These are phyloP conservation scores for Thyridium curvatum DNA, from an alignment of 2,329 filamentous ascomycete species.

Conservation along the genomic window DNA sequence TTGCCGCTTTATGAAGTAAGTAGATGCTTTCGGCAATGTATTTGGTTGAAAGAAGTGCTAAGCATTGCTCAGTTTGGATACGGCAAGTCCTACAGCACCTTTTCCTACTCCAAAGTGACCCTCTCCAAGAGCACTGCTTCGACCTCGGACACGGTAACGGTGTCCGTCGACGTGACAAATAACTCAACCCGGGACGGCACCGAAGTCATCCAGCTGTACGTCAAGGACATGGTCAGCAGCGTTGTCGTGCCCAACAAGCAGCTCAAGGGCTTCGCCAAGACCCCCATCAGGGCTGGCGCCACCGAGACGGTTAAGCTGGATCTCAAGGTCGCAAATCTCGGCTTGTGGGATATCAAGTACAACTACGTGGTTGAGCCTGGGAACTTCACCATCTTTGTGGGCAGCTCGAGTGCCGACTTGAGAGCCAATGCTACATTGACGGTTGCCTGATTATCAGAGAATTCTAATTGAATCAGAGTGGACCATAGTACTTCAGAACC, in stretches of 20 bases:
- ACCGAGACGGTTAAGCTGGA: constrained; percentile 46
- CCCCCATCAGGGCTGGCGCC: constrained; percentile 51
- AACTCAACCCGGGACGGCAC: constrained; percentile 48
- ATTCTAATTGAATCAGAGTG: too few relatives aligned
- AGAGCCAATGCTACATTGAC: constrained; percentile 50
- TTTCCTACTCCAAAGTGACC: constrained; percentile 48
- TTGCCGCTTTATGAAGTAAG: constrained; percentile 46
- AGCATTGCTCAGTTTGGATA: constrained; percentile 49
- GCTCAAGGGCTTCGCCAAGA: constrained; percentile 64
- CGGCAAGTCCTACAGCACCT: constrained; percentile 59
- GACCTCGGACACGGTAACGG: constrained; percentile 46
- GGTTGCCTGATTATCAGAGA: constrained; percentile 35
- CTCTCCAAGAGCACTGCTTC: constrained; percentile 42
- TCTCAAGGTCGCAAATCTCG: constrained; percentile 48
- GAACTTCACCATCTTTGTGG: constrained; percentile 57
- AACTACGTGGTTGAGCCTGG: constrained; percentile 70
- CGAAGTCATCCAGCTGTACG: constrained; percentile 64
- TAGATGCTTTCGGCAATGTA: background rate
- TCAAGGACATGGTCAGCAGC: constrained; percentile 54
- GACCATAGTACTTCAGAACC: too few relatives aligned
- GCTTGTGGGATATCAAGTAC: constrained; percentile 55
- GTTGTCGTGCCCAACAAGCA: constrained; percentile 59
- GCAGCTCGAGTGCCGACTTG: constrained; percentile 52
- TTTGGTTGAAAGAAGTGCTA: background rate
- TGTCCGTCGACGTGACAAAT: constrained; percentile 58